These are phyloP conservation scores for Perilla frutescens DNA, from an alignment of 257 asterid species.

Conservation along the genomic window DNA sequence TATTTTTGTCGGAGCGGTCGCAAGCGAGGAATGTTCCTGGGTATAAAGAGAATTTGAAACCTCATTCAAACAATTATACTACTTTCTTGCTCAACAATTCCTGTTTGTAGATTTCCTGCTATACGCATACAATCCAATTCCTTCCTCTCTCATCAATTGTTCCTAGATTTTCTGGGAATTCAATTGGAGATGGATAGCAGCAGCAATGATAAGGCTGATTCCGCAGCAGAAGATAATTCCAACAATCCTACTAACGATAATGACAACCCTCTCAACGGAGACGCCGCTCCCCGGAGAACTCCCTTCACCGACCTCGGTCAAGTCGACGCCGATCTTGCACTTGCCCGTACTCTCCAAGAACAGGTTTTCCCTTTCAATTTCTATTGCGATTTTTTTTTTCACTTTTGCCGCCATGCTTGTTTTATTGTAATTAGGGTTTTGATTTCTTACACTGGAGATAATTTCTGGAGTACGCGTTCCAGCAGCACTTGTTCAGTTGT, in stretches of 20 bases:
- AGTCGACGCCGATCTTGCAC: slow-evolving; percentile 89
- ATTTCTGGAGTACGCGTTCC: background rate
- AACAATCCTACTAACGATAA: slow-evolving; percentile 20
- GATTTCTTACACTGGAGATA: background rate
- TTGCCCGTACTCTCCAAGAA: slow-evolving; percentile 90
- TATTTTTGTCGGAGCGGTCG: too few relatives aligned
- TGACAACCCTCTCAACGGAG: slow-evolving; percentile 25
- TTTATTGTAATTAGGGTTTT: slow-evolving; percentile 20
- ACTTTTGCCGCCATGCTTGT: background rate
- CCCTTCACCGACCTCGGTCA: slow-evolving; percentile 89
- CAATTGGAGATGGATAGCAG: slow-evolving; percentile 39
- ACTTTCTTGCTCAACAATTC: slow-evolving; percentile 26
- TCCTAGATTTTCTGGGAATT: background rate
- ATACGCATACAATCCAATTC: slow-evolving; percentile 23
- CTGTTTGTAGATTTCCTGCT: slow-evolving; percentile 16
- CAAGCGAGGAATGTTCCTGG: too few relatives aligned
- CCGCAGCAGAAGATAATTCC: slow-evolving; percentile 43
- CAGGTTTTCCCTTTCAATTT: slow-evolving; percentile 50
- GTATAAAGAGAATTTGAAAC: slow-evolving; percentile 4
- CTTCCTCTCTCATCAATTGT: background rate
- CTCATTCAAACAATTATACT: slow-evolving; percentile 18
- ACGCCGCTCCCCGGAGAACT: slow-evolving; percentile 50
- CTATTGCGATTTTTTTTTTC: background rate
- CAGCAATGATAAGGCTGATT: slow-evolving; percentile 37
- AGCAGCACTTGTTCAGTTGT: background rate